Evolutionary conservation across 805 yeast species (phyloP).

Genomic region (Hanseniaspora clermontiae): DNA sequence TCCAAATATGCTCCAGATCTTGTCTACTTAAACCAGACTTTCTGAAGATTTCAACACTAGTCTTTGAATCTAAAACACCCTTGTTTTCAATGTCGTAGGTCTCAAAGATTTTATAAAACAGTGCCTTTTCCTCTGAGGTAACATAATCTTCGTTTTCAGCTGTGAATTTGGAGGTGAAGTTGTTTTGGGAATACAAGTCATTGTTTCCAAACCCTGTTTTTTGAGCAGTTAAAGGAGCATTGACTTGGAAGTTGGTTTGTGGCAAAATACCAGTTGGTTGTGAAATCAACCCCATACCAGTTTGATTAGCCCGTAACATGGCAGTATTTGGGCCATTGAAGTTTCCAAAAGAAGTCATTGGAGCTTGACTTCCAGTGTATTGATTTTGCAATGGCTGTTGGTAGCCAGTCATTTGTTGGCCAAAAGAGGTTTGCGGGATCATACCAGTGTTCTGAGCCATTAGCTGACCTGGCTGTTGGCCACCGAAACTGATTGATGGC

Average conservation of each 20-base stretch:
- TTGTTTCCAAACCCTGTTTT: conserved; percentile 37
- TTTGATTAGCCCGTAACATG: conserved; percentile 37
- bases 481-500: conserved; percentile 29
- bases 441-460: conserved; percentile 34
- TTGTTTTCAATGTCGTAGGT: conserved; percentile 65
- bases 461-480: conserved; percentile 19
- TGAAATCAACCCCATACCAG: conserved; percentile 41
- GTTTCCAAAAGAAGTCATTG: conserved; percentile 22
- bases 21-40: conserved; percentile 79
- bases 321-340: conserved; percentile 28
- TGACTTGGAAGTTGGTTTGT: conserved; percentile 29
- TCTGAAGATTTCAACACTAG: conserved; percentile 75
- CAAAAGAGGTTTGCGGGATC: conserved; percentile 31
- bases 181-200: conserved; percentile 29
- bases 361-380: conserved; percentile 33
- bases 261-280: conserved; percentile 61
- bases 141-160: conserved; percentile 48
- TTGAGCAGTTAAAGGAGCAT: conserved; percentile 30
- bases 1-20: conserved; percentile 87
- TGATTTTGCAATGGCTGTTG: conserved; percentile 27
- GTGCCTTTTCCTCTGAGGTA: conserved; percentile 72
- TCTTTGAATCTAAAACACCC: conserved; percentile 67
- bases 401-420: conserved; percentile 20
- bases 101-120: conserved; percentile 74
- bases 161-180: conserved; percentile 26